A percentile compares a stretch with the other conserved stretches of the same genome.
Conservation (phyloP, 208 protist genomes). For the Acanthamoeba healyi region DNA sequence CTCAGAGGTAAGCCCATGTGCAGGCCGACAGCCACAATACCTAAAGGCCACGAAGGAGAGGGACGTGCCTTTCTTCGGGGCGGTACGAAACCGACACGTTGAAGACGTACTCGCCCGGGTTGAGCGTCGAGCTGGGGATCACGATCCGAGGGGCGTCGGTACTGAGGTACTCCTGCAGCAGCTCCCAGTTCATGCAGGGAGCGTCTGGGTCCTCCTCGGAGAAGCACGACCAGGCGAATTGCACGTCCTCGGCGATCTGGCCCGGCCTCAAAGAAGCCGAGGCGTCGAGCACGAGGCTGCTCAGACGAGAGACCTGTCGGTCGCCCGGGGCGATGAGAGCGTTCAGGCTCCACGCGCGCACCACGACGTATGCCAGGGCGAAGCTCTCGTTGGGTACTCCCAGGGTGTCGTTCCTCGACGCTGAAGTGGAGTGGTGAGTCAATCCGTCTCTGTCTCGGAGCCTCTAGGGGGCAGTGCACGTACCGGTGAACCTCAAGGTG, state of each 20-base stretch:
- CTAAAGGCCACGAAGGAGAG: neutral
- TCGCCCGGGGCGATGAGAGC: slow-evolving; percentile 37
- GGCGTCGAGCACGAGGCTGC: slow-evolving; percentile 40
- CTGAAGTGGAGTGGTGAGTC: neutral
- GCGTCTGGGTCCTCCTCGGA: neutral
- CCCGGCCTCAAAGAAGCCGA: neutral
- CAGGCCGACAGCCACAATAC: neutral
- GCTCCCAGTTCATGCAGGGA: neutral
- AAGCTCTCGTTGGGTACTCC: slow-evolving; percentile 27
- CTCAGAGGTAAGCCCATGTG: neutral
- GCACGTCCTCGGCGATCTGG: neutral
- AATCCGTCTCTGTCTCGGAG: neutral
- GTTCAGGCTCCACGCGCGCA: neutral
- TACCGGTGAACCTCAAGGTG: neutral
- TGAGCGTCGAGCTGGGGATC: neutral
- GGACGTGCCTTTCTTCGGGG: neutral
- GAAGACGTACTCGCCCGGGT: slow-evolving; percentile 61
- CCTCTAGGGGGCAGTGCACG: neutral
- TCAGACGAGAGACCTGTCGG: neutral
- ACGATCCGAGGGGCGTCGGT: neutral
- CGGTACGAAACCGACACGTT: slow-evolving; percentile 56
- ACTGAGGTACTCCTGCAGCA: neutral
- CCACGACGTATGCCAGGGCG: neutral
- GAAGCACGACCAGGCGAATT: neutral
- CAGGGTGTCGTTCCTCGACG: neutral